Conservation (phyloP, 2,329 filamentous ascomycete species). For the Botryotinia convoluta region DNA sequence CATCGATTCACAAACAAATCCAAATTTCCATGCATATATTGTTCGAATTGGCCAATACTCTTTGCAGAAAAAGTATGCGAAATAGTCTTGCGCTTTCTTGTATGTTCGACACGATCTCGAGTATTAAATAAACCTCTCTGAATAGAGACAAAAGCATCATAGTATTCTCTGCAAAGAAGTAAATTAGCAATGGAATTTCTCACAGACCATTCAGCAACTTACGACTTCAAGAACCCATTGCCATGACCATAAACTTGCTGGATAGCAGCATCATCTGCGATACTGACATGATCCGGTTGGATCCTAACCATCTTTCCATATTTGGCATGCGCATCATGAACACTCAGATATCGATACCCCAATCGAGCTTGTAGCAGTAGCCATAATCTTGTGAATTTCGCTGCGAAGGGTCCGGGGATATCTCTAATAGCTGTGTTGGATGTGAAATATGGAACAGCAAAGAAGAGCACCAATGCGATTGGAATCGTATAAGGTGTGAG, state of each 20-base stretch:
- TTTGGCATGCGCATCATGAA: slow-evolving; percentile 73
- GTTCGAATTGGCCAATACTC: slow-evolving; percentile 79
- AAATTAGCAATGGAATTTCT: neutral
- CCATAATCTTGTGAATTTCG: slow-evolving; percentile 76
- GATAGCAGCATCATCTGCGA: slow-evolving; percentile 79
- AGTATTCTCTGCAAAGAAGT: slow-evolving; percentile 64
- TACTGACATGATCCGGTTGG: slow-evolving; percentile 78
- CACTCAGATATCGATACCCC: slow-evolving; percentile 60
- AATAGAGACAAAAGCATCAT: slow-evolving; percentile 89
- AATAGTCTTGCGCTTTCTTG: slow-evolving; percentile 83
- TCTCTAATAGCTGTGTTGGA: slow-evolving; percentile 36
- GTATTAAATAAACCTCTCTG: slow-evolving; percentile 86
- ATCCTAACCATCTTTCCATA: slow-evolving; percentile 75
- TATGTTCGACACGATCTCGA: slow-evolving; percentile 74
- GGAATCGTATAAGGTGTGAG: slow-evolving; percentile 49
- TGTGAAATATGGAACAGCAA: slow-evolving; percentile 37
- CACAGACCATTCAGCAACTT: slow-evolving; percentile 23
- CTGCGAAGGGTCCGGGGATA: slow-evolving; percentile 52
- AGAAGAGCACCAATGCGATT: slow-evolving; percentile 45
- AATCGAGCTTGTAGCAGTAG: slow-evolving; percentile 64
- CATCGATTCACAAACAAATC: slow-evolving; percentile 70
- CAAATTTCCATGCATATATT: slow-evolving; percentile 80
- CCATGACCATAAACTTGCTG: slow-evolving; percentile 74
- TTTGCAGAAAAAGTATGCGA: slow-evolving; percentile 84
- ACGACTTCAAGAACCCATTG: slow-evolving; percentile 72